These are phyloP conservation scores for Yamadazyma kitorensis DNA, from an alignment of 805 yeast genomes.

Conservation along the genomic window DNA sequence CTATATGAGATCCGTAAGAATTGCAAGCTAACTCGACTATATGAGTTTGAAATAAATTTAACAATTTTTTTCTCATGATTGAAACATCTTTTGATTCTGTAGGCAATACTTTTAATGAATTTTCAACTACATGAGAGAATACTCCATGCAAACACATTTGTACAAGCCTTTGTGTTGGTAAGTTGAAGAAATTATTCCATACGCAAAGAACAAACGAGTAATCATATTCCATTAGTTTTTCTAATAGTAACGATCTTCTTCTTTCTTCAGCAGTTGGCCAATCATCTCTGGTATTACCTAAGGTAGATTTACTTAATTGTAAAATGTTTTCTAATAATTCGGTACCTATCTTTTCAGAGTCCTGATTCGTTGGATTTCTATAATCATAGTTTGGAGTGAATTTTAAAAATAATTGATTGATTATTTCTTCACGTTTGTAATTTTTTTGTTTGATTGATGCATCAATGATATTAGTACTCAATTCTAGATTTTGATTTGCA, in stretches of 20 bases:
- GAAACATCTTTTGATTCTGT: conserved; percentile 41
- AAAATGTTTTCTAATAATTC: conserved; percentile 68
- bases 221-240: conserved; percentile 70
- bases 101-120: conserved; percentile 45
- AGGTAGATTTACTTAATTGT: conserved; percentile 62
- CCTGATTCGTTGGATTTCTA: conserved; percentile 12
- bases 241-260: conserved; percentile 71
- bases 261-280: conserved; percentile 93
- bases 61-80: conserved; percentile 61
- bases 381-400: conserved; percentile 40
- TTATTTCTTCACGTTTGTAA: conserved; percentile 59
- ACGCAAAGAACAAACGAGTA: conserved; percentile 54
- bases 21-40: conserved; percentile 68
- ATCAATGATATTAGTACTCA: conserved; percentile 64
- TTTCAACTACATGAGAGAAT: conserved; percentile 84
- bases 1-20: conserved; percentile 87
- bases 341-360: conserved; percentile 5
- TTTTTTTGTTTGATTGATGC: conserved; percentile 58
- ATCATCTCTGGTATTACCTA: conserved; percentile 79
- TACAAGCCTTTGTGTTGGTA: conserved; percentile 58
- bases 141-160: conserved; percentile 88
- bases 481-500: conserved; percentile 64
- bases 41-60: conserved; percentile 59
- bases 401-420: conserved; percentile 41
- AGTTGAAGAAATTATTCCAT: conserved; percentile 56